Base-by-base conservation (phyloP, 2,329 filamentous ascomycete genomes). In the Colletotrichum sidae region DNA sequence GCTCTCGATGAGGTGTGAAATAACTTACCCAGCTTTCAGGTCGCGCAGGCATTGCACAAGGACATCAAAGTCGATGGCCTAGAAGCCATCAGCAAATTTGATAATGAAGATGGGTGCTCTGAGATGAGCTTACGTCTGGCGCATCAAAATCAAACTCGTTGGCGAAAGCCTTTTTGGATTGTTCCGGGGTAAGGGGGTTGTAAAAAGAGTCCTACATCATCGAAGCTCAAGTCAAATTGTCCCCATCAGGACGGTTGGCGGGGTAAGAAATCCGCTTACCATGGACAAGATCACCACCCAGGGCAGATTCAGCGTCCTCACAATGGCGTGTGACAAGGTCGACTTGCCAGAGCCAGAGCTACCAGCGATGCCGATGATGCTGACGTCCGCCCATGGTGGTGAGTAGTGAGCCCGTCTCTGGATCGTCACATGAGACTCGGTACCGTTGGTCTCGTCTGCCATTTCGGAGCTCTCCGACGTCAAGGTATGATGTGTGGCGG, bases 251-350 rank as follows among this genome's bases (percentile, higher is more conserved):
- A 17, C 34, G 42, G 25, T 60, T 55, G 54, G 64, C 44, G 67
- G 52, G 53, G 67, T 67, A 67, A 64, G 52, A 44, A 34, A 15
- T 57, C 61, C 63, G 74, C 81, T 74, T 85, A 95, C 93, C 91
- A 99, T 98, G 46, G 94, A 97, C 72, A 99, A 80, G 78, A 99
- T 97, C 54, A 97, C 94, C 67, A 99, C 96, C 95, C 96, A 99
- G 61, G 96, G 96, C 69, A 99, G 82, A 79, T 96, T 97, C 72
- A 99, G 82, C 73, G 92, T 90, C 72, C 88, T 90, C 69, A 98
- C 92, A 71, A 99, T 97, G 69, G 95, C 93, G 76, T 96, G 88
- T 38, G 96, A 94, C 58, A 99, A 82, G 7, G 94, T 97, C 7
- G 95, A 97, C 83, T 99, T 99, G 63, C 95, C 83, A 34, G 95